Base-by-base conservation (phyloP, 371 early-diverging fungal genomes). In the Rhizopus delemar region DNA sequence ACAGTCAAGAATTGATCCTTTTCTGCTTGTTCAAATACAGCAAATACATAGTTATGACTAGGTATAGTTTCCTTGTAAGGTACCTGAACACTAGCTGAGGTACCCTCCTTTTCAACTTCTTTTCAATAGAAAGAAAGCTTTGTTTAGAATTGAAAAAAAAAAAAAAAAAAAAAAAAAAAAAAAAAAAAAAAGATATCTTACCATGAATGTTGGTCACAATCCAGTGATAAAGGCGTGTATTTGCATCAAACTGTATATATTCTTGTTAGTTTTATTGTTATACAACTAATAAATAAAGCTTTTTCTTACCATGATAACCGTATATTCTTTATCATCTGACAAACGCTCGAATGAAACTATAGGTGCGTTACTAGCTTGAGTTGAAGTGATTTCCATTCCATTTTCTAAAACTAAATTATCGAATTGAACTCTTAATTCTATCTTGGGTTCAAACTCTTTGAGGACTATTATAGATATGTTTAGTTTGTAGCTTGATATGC, bases 221-320 rank as follows among this genome's bases (percentile, higher is more conserved):
- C 74, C 74, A 74, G 35, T 70, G 74, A 50, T 66, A 60, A 28
- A 70, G 63, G 22, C 55, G 57, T 15, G 71, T 69, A 11, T 62
- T 32, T 1, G 71, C 56, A 52, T 74, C 74, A 16, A 68, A 61
- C 62, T 74, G 60, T 13, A 59, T n/a, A 68, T 67, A 48, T 46
- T 16, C 13, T 35, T 33, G 41, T 31, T 22, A 50, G 28, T 15
- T 41, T 3, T 41, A 8, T 41, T 3, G 11, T n/a, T 16, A 48
- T 4, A 34, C 22, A 49, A 7, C 22, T 48, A 5, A 34, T 15
- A 28, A 41, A 32, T 22, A 22, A 22, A 22, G 22, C 22, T 22
- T 22, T 22, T 22, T 22, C 41, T 53, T 69, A 69, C 73, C 62
- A 73, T 55, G 5, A 56, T 53, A 11, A 73, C 12, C 4, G 74